Conservation (phyloP, 2,329 filamentous ascomycete species). For the Epichloe glyceriae region DNA sequence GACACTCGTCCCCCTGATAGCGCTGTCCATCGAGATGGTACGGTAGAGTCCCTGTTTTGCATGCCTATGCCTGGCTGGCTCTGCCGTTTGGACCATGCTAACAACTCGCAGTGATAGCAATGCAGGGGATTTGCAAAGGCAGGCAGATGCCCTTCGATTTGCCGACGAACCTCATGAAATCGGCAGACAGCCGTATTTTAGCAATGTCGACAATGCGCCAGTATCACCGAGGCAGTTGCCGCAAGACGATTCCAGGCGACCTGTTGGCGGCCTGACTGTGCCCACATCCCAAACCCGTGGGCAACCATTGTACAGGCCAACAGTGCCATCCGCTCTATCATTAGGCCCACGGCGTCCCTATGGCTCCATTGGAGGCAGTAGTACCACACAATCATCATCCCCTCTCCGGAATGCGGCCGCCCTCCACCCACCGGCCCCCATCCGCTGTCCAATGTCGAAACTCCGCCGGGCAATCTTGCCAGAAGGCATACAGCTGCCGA, state of each 20-base stretch:
- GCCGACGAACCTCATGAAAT: conserved; percentile 56
- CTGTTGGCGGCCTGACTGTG: conserved; percentile 49
- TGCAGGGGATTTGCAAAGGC: conserved; percentile 50
- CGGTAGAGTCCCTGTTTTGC: conserved; percentile 22
- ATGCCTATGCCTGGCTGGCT: background rate
- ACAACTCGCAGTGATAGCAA: conserved; percentile 30
- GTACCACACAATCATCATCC: conserved; percentile 57
- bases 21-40: conserved; percentile 70
- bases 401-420: conserved; percentile 56
- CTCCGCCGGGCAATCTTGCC: conserved; percentile 55
- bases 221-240: conserved; percentile 79
- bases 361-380: conserved; percentile 70
- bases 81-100: background rate
- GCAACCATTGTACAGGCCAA: conserved; percentile 58
- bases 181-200: conserved; percentile 53
- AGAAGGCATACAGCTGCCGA: conserved; percentile 91
- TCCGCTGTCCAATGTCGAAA: conserved; percentile 48
- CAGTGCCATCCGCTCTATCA: conserved; percentile 70
- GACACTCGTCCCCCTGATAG: conserved; percentile 65
- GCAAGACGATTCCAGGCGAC: conserved; percentile 71
- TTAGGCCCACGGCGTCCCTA: conserved; percentile 66
- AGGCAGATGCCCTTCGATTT: conserved; percentile 41
- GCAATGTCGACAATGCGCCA: conserved; percentile 59
- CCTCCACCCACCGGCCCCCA: conserved; percentile 52
- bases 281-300: conserved; percentile 43